phyloP scores from a whole-genome alignment of 768 basidiomycete genomes.

The Collybiopsis confluens region DNA sequence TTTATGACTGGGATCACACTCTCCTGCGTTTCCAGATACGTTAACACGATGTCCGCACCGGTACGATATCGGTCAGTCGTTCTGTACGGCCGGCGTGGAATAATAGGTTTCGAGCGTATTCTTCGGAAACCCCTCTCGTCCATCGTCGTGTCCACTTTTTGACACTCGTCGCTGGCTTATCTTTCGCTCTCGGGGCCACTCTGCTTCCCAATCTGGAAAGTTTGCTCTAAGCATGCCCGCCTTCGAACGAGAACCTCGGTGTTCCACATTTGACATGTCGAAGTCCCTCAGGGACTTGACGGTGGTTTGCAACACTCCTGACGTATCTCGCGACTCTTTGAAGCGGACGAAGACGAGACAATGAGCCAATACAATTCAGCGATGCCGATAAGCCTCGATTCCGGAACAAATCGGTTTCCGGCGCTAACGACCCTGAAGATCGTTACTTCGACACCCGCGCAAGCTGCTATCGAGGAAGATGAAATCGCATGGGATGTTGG shows the following conservation, averaged over 20 bases:
- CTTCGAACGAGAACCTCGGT: background rate
- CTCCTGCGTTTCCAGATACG: background rate
- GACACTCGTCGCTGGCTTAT: background rate
- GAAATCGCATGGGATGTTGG: conserved; percentile 3
- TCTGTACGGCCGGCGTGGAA: background rate
- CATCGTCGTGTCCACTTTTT: background rate
- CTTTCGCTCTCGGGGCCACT: background rate
- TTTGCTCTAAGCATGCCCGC: background rate
- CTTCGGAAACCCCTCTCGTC: background rate
- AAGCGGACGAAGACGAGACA: no score
- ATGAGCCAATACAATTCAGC: no score
- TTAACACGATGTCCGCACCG: background rate
- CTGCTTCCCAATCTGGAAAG: background rate
- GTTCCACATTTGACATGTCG: no score
- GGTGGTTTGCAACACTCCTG: background rate
- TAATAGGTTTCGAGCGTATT: background rate
- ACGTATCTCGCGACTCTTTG: background rate
- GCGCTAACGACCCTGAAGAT: background rate
- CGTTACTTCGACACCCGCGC: conserved; percentile 2
- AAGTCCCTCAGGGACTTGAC: background rate
- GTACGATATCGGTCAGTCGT: background rate
- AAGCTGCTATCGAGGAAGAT: background rate
- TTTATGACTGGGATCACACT: background rate
- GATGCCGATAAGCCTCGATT: background rate
- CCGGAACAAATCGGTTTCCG: background rate